Evolutionary conservation across 768 basidiomycete genomes (phyloP).

Genomic region (Gymnopilus dilepis): DNA sequence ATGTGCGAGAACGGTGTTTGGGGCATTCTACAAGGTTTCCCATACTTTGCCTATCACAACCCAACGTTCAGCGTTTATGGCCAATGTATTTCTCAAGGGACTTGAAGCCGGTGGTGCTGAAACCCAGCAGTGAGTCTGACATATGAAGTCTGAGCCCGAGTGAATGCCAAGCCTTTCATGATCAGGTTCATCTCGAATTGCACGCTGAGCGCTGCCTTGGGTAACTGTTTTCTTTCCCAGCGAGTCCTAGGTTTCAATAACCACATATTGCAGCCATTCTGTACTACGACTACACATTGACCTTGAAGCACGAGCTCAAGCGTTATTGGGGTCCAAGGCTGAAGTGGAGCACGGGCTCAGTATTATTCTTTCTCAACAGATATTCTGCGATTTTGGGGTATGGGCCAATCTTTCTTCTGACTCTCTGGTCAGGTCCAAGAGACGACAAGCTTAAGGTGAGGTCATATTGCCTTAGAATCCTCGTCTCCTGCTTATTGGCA

Average conservation of each 20-base stretch:
- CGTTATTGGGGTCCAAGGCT: not conserved
- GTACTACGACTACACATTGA: conserved; percentile 6
- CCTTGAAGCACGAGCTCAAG: not conserved
- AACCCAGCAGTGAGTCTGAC: too few relatives aligned
- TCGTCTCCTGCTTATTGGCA: too few relatives aligned
- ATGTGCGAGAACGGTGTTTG: too few relatives aligned
- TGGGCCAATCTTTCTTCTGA: not conserved
- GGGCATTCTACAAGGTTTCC: too few relatives aligned
- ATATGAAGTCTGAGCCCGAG: too few relatives aligned
- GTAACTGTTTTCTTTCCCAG: not conserved
- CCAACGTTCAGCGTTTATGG: too few relatives aligned
- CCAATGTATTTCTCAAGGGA: too few relatives aligned
- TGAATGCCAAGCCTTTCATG: too few relatives aligned
- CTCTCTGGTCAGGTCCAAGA: not conserved
- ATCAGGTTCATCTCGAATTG: not conserved
- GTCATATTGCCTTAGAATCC: not conserved
- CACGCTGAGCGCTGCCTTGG: not conserved
- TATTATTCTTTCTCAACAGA: not conserved
- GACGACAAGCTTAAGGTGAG: not conserved
- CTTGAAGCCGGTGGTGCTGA: not conserved
- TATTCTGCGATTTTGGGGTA: not conserved
- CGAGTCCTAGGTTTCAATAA: too few relatives aligned
- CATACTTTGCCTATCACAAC: too few relatives aligned
- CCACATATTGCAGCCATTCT: too few relatives aligned
- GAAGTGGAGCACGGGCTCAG: not conserved